Base-by-base conservation (phyloP, 2,329 filamentous ascomycete species). In the Laburnicola sp. region DNA sequence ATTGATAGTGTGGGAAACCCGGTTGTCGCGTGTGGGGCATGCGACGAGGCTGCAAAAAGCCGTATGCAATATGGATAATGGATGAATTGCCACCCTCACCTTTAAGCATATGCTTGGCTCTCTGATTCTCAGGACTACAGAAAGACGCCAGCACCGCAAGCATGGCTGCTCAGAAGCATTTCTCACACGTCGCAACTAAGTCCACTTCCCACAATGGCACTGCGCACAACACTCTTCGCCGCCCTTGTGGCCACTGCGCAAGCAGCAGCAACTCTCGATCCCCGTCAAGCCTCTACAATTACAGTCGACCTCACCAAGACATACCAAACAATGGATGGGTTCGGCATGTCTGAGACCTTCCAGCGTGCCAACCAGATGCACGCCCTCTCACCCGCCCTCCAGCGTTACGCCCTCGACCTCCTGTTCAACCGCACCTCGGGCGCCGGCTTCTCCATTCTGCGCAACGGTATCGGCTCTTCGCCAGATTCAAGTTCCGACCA, bases 261-360 rank as follows among this genome's bases (percentile, higher is more conserved):
- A 3, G 45, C 53, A n/a, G 43, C 34, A 27, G 16, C 30, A n/a
- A 28, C 25, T 1, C 34, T 62, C 4, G n/a, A 44, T 26, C 6
- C 36, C 21, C 58, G 62, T 25, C 63, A 67, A 54, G 45, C 60
- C 3, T 58, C 59, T 2, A 63, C 57, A 6, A 72, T 78, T 49
- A 75, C 69, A 0, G 74, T 78, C n/a, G 71, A 78, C 56, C 62
- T 75, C 3, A 57, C 68, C 21, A 75, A 72, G 59, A 77, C 72
- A 35, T 77, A 73, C 60, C 76, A 78, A 65, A 75, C 65, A 6
- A 77, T 78, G 52, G 75, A 78, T 51, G 76, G 76, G 11, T 78
- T 78, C 57, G 76, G 76, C n/a, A 75, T 75, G 60, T 73, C 69
- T 16, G 72, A 75, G 42, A 76, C 76, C 3, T 79, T 78, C 57